phyloP scores from a whole-genome alignment of 2,329 filamentous ascomycete species.

The Fusarium marasasianum region DNA sequence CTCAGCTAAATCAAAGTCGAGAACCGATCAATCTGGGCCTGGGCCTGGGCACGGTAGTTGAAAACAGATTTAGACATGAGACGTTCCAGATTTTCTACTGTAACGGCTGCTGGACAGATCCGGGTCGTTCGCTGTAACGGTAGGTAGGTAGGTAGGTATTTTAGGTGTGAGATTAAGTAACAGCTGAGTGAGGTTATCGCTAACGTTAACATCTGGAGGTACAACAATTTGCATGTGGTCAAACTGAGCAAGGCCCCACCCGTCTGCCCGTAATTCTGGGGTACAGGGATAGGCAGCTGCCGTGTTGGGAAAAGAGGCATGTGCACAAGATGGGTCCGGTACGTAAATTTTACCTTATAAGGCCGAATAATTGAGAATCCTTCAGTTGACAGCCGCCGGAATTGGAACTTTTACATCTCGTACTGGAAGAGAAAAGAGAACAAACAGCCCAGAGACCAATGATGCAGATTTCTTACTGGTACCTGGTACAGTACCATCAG shows the following conservation, averaged over 20 bases:
- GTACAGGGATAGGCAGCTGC: constrained; percentile 20
- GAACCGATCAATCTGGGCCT: constrained; percentile 8
- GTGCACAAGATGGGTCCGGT: constrained; percentile 4
- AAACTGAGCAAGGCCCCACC: constrained; percentile 2
- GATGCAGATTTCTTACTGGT: neutral
- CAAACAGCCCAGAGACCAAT: neutral
- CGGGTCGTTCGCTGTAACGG: neutral
- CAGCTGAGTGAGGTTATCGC: constrained; percentile 27
- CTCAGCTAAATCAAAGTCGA: constrained; percentile 18
- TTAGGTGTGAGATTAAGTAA: constrained; percentile 18
- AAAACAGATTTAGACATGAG: neutral
- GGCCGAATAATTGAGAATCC: constrained; percentile 8
- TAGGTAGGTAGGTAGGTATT: neutral
- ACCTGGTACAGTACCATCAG: neutral
- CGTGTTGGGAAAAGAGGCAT: constrained; percentile 5
- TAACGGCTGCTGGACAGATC: neutral
- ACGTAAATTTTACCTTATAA: constrained; percentile 22
- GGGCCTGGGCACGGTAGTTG: constrained; percentile 11
- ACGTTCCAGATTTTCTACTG: constrained; percentile 8
- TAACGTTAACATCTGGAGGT: constrained; percentile 14
- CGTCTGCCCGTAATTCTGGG: constrained; percentile 27
- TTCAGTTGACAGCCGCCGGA: neutral
- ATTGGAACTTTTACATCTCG: neutral
- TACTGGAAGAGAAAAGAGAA: neutral
- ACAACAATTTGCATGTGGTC: constrained; percentile 30